Conservation (phyloP, 805 yeast species). For the Barnettozyma wickerhamii region DNA sequence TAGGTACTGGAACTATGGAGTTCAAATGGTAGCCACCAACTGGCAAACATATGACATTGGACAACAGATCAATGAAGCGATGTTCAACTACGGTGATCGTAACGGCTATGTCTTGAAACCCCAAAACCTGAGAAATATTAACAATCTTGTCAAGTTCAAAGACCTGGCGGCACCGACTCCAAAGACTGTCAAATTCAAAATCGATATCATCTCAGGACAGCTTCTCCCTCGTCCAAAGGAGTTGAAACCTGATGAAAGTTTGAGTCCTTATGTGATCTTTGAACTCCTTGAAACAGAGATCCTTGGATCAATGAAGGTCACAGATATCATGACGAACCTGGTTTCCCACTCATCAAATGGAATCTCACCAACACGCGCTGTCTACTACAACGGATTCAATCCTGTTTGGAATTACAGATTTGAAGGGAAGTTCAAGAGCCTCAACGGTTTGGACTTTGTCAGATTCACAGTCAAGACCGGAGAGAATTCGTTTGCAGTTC, state of each 20-base stretch:
- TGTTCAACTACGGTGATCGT: conserved; percentile 57
- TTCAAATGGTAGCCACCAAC: conserved; percentile 93
- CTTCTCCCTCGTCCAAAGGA: conserved; percentile 71
- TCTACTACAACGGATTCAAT: conserved; percentile 75
- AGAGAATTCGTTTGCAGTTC: conserved; percentile 47
- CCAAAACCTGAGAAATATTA: conserved; percentile 28
- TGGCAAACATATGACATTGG: conserved; percentile 94
- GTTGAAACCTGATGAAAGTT: conserved; percentile 36
- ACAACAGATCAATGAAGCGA: conserved; percentile 80
- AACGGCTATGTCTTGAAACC: conserved; percentile 86
- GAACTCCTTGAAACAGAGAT: conserved; percentile 50
- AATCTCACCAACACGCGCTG: conserved; percentile 24
- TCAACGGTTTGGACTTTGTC: conserved; percentile 50
- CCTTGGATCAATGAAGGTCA: conserved; percentile 11
- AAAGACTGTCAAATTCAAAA: conserved; percentile 19
- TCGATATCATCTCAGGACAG: conserved; percentile 74
- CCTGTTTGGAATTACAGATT: conserved; percentile 73
- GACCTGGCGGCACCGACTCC: conserved; percentile 9
- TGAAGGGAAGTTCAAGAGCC: conserved; percentile 34
- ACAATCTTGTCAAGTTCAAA: conserved; percentile 22
- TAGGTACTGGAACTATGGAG: conserved; percentile 77
- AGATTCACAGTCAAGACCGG: conserved; percentile 47
- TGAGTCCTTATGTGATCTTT: conserved; percentile 60
- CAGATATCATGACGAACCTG: conserved; percentile 7
- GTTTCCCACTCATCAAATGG: conserved; percentile 3